Evolutionary conservation across 257 asterid genomes (phyloP).

Genomic region (Scutellaria barbata): DNA sequence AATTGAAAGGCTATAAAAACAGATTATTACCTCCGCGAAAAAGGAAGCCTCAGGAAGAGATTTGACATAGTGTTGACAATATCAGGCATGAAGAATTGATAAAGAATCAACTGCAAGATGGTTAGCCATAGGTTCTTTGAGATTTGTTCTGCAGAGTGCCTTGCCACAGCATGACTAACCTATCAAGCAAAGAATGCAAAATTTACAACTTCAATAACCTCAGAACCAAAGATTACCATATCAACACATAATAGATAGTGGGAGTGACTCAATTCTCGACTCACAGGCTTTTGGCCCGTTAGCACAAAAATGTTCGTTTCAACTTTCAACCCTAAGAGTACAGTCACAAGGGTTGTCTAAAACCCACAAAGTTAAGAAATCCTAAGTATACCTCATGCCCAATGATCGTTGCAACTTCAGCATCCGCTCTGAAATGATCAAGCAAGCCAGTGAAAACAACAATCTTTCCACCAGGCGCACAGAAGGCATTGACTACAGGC

Average conservation of each 20-base stretch:
- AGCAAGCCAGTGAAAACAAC: conserved; percentile 92
- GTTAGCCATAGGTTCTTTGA: conserved; percentile 85
- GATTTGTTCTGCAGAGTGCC: conserved; percentile 83
- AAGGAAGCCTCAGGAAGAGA: conserved; percentile 86
- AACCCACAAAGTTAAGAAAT: background rate
- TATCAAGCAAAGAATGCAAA: conserved; percentile 42
- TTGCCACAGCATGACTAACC: conserved; percentile 96
- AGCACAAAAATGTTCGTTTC: too few species aligned
- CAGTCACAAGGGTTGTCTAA: too few species aligned
- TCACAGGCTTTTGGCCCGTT: too few species aligned
- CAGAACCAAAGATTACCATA: conserved; percentile 5
- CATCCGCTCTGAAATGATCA: conserved; percentile 73
- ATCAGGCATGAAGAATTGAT: conserved; percentile 89
- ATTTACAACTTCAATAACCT: conserved; percentile 19
- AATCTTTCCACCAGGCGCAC: conserved; percentile 97
- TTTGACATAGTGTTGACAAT: conserved; percentile 78
- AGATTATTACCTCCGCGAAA: conserved; percentile 72
- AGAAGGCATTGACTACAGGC: conserved; percentile 76
- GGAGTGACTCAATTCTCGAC: too few species aligned
- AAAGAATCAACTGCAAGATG: conserved; percentile 72
- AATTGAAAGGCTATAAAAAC: conserved; percentile 4
- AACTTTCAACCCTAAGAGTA: too few species aligned
- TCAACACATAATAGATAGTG: background rate
- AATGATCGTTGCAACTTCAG: conserved; percentile 85
- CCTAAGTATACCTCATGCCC: conserved; percentile 74